Conservation (phyloP, 179 eudicot genomes). For the Kewa caespitosa region DNA sequence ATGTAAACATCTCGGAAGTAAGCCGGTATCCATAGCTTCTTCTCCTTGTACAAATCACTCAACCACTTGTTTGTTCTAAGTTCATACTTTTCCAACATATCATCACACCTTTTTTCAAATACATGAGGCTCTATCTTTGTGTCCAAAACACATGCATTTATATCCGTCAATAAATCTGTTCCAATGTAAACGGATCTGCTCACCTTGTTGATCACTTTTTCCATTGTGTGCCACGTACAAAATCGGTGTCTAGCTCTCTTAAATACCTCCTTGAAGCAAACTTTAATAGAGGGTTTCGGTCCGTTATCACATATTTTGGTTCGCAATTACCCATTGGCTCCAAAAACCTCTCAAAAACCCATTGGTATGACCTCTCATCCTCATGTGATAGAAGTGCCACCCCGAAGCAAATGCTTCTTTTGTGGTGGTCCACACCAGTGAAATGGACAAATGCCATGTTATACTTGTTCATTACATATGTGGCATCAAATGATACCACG, state of each 20-base stretch:
- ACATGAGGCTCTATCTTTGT: background rate
- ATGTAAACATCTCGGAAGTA: background rate
- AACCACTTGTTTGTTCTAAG: background rate
- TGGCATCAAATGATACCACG: constrained; percentile 2
- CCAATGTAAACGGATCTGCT: background rate
- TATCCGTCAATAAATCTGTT: background rate
- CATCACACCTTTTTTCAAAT: background rate
- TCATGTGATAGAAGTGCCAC: background rate
- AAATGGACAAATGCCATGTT: constrained; percentile 9
- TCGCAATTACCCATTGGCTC: constrained; percentile 12
- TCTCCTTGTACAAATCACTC: background rate
- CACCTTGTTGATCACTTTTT: background rate
- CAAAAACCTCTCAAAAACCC: constrained; percentile 18
- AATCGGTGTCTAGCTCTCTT: background rate
- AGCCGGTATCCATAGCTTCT: background rate
- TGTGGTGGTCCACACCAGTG: constrained; percentile 8
- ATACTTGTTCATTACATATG: constrained; percentile 17
- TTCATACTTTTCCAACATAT: background rate
- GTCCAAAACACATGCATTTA: background rate
- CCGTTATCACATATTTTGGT: background rate
- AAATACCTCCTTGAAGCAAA: background rate
- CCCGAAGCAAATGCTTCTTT: background rate
- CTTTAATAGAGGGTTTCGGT: constrained; percentile 4
- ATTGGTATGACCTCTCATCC: background rate
- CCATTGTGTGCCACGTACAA: constrained; percentile 11